phyloP scores from a whole-genome alignment of 306 rosid species.

The Comarum palustre region DNA sequence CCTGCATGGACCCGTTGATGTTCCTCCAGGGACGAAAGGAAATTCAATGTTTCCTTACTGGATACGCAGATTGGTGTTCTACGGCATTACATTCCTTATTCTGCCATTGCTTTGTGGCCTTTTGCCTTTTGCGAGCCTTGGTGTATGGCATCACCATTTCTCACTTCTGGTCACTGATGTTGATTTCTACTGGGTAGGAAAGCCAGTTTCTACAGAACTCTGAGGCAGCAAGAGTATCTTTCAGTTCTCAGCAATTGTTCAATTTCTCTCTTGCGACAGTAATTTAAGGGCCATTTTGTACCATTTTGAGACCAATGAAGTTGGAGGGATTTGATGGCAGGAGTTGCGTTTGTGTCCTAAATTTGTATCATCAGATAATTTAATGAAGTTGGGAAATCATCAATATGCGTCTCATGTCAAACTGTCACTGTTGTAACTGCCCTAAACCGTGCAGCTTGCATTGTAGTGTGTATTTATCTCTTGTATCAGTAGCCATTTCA shows the following conservation, averaged over 20 bases:
- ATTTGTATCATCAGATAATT: background rate
- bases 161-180: conserved; percentile 18
- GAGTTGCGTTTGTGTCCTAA: background rate
- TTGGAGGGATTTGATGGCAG: background rate
- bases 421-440: background rate
- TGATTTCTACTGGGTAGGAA: background rate
- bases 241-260: background rate
- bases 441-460: background rate
- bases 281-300: background rate
- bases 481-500: background rate
- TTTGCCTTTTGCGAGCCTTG: conserved; percentile 70
- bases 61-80: conserved; percentile 56
- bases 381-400: background rate
- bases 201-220: too few species aligned
- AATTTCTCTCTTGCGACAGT: background rate
- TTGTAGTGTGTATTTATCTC: background rate
- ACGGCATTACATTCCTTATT: conserved; percentile 35
- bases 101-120: conserved; percentile 78
- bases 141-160: conserved; percentile 71
- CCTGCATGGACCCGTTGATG: conserved; percentile 58
- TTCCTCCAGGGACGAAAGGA: conserved; percentile 29
- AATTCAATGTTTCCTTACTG: conserved; percentile 40
- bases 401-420: background rate
- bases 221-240: background rate
- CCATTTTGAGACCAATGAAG: background rate